Conservation (phyloP, 2,329 filamentous ascomycete genomes). For the Epichloe aotearoae region DNA sequence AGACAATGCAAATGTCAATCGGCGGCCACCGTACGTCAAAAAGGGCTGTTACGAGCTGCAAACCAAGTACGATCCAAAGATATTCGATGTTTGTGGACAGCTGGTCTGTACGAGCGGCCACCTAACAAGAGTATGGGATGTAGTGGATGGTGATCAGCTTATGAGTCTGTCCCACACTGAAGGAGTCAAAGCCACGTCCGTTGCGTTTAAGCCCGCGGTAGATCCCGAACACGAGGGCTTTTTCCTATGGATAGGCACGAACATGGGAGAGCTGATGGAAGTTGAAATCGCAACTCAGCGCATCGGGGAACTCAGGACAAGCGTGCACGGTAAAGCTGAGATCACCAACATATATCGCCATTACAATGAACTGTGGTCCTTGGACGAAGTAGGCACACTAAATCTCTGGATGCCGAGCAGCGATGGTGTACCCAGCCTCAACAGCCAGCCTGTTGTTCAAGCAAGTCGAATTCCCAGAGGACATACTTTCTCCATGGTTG, state of each 20-base stretch:
- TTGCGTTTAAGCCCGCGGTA: constrained; percentile 73
- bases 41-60: constrained; percentile 62
- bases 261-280: constrained; percentile 76
- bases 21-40: constrained; percentile 64
- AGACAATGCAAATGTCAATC: constrained; percentile 72
- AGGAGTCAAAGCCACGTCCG: constrained; percentile 64
- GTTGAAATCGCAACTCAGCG: constrained; percentile 66
- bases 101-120: constrained; percentile 78
- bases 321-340: constrained; percentile 65
- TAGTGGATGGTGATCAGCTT: constrained; percentile 67
- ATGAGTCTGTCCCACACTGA: constrained; percentile 77
- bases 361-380: constrained; percentile 80
- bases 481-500: constrained; percentile 78
- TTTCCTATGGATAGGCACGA: constrained; percentile 81
- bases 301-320: constrained; percentile 53
- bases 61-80: constrained; percentile 74
- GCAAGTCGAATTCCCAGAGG: constrained; percentile 67
- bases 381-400: constrained; percentile 80
- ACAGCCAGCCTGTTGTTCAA: constrained; percentile 51
- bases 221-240: constrained; percentile 70
- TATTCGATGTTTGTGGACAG: constrained; percentile 80
- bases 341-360: constrained; percentile 78
- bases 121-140: constrained; percentile 77
- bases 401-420: constrained; percentile 74
- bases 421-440: constrained; percentile 59